Conservation (phyloP, 2,329 filamentous ascomycete genomes). For the Huntiella moniliformis region DNA sequence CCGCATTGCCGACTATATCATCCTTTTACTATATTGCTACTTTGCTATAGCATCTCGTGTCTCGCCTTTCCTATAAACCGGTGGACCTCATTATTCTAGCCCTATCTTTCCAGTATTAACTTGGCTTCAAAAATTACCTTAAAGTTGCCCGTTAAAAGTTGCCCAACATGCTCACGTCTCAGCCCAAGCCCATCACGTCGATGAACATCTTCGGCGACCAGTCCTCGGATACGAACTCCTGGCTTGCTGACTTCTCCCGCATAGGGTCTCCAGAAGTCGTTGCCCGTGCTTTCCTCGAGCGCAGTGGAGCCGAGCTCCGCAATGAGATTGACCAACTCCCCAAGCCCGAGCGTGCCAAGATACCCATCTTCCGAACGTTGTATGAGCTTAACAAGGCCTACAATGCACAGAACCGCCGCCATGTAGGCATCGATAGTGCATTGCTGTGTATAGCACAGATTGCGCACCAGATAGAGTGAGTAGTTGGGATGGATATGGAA, state of each 20-base stretch:
- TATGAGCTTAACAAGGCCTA: conserved; percentile 48
- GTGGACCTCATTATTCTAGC: not conserved
- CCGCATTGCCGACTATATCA: no score
- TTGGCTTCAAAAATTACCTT: not conserved
- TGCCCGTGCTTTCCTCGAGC: conserved; percentile 42
- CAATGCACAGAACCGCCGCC: conserved; percentile 35
- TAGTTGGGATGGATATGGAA: conserved; percentile 11
- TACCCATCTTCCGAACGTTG: conserved; percentile 44
- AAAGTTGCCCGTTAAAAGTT: not conserved
- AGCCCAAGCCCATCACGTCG: no score
- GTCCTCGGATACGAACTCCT: conserved; percentile 46
- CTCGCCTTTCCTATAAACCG: no score
- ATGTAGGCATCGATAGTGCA: conserved; percentile 44
- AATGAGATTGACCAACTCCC: conserved; percentile 40
- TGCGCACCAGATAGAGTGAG: conserved; percentile 50
- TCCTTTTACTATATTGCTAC: no score
- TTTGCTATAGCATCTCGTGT: no score
- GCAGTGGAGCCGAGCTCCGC: conserved; percentile 36
- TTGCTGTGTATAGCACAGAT: conserved; percentile 46
- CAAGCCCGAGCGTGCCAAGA: conserved; percentile 33
- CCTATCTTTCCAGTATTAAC: not conserved
- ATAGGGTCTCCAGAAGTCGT: conserved; percentile 29
- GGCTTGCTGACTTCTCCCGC: conserved; percentile 36
- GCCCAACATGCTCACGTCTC: conserved; percentile 6
- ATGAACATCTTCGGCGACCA: conserved; percentile 53